Conservation (phyloP, 345 rosid genomes). For the Citrus sp. region DNA sequence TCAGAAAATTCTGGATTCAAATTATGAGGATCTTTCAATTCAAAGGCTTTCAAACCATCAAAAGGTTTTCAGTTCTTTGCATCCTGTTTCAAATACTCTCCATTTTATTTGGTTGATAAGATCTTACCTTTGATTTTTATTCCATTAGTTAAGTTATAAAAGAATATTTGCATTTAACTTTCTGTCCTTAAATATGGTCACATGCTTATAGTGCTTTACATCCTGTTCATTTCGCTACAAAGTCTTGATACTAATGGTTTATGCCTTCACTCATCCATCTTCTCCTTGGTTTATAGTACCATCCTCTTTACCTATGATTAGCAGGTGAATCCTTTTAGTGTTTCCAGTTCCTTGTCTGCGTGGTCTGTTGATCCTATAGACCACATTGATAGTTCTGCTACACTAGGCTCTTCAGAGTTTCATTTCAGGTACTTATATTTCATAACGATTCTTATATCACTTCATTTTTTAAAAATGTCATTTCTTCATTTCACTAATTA, state of each 20-base stretch:
- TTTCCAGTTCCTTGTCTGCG: slow-evolving; percentile 1
- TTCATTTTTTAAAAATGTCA: background rate
- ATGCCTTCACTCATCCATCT: slow-evolving; percentile 6
- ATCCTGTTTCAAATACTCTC: background rate
- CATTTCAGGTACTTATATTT: slow-evolving; percentile 24
- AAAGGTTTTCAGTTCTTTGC: slow-evolving; percentile 13
- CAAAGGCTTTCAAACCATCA: slow-evolving; percentile 16
- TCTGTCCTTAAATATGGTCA: background rate
- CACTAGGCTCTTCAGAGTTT: slow-evolving; percentile 22
- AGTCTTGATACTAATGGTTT: background rate
- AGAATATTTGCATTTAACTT: background rate
- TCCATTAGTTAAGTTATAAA: background rate
- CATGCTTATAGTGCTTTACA: background rate
- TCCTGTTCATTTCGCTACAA: background rate
- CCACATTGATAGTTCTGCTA: slow-evolving; percentile 15
- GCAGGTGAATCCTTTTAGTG: slow-evolving; percentile 12
- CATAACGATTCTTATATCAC: background rate
- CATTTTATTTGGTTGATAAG: slow-evolving; percentile 3
- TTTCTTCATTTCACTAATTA: slow-evolving; percentile 2
- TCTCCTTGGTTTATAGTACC: background rate
- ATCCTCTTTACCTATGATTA: background rate
- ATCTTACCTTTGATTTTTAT: background rate
- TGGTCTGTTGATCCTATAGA: slow-evolving; percentile 8
- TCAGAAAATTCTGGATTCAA: slow-evolving; percentile 22
- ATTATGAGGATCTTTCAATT: slow-evolving; percentile 19